Evolutionary conservation across 1,139 yeast species (phyloP).

Genomic region (Cylindricascospora bacillispora): DNA sequence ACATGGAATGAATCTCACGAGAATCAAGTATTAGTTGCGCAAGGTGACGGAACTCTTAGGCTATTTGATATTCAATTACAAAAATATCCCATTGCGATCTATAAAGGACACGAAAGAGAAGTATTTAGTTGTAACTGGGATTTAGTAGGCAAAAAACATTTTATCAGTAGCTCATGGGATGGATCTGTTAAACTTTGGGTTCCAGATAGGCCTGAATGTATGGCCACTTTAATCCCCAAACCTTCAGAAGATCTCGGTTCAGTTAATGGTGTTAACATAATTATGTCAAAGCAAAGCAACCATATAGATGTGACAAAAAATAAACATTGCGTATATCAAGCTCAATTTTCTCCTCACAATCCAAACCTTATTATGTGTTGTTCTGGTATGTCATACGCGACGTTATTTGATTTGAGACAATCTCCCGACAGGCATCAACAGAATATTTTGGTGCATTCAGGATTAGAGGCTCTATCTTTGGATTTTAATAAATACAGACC

Average conservation of each 20-base stretch:
- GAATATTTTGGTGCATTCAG: constrained; percentile 61
- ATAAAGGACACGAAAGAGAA: constrained; percentile 70
- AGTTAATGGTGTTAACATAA: constrained; percentile 4
- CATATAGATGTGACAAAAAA: constrained; percentile 13
- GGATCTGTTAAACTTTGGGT: constrained; percentile 70
- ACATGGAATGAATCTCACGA: constrained; percentile 90
- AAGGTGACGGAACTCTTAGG: constrained; percentile 84
- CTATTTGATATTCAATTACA: constrained; percentile 63
- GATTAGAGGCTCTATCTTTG: constrained; percentile 65
- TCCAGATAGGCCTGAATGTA: constrained; percentile 46
- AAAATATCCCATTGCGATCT: constrained; percentile 63
- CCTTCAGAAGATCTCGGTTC: too few species aligned
- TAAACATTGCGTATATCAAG: constrained; percentile 58
- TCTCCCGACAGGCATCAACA: constrained; percentile 44
- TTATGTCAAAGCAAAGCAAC: background rate
- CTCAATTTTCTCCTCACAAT: constrained; percentile 77
- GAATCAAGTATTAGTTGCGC: constrained; percentile 68
- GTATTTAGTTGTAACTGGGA: constrained; percentile 89
- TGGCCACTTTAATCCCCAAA: constrained; percentile 44
- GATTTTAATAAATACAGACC: constrained; percentile 89
- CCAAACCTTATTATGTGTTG: constrained; percentile 61
- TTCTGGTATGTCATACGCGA: constrained; percentile 66
- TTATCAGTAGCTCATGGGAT: constrained; percentile 85
- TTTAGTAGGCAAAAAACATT: constrained; percentile 56
- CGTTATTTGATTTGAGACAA: constrained; percentile 74